These are phyloP conservation scores for Coniosporium tulheliwenetii DNA, from an alignment of 2,329 filamentous ascomycete genomes.

Conservation along the genomic window DNA sequence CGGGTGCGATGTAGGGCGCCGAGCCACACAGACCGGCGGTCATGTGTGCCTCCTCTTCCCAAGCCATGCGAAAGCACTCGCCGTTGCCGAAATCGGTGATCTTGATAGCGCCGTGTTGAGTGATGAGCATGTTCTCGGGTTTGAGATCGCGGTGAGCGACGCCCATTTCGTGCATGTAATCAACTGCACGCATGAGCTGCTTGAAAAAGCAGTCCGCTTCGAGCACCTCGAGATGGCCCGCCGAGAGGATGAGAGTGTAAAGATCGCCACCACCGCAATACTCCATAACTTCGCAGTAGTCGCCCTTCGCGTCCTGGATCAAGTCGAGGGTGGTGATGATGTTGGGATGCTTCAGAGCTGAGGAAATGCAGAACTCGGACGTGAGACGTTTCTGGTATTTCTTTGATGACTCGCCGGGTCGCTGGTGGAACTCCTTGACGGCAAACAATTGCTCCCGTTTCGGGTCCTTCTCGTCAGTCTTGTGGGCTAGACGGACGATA, in stretches of 20 bases:
- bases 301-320: slow-evolving; percentile 87
- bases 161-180: slow-evolving; percentile 99
- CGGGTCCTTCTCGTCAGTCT: slow-evolving; percentile 65
- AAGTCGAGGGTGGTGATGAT: slow-evolving; percentile 96
- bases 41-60: slow-evolving; percentile 98
- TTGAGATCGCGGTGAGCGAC: slow-evolving; percentile 95
- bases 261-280: slow-evolving; percentile 94
- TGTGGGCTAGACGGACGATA: slow-evolving; percentile 94
- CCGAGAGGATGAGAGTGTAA: slow-evolving; percentile 82
- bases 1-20: slow-evolving; percentile 91
- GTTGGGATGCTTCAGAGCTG: slow-evolving; percentile 88
- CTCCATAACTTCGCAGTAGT: slow-evolving; percentile 99
- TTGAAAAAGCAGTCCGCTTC: slow-evolving; percentile 99
- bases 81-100: slow-evolving; percentile 99
- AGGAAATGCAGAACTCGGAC: slow-evolving; percentile 96
- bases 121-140: slow-evolving; percentile 88
- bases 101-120: slow-evolving; percentile 81
- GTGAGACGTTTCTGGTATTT: slow-evolving; percentile 97
- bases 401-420: slow-evolving; percentile 87
- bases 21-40: slow-evolving; percentile 92
- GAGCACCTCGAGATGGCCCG: slow-evolving; percentile 76
- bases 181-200: slow-evolving; percentile 96
- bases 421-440: slow-evolving; percentile 92
- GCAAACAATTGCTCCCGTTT: slow-evolving; percentile 81
- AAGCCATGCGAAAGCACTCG: slow-evolving; percentile 98